Percentiles rank a stretch among this genome's conserved stretches.
Conservation (phyloP, 345 rosid genomes). For the Syzygium aqueum region DNA sequence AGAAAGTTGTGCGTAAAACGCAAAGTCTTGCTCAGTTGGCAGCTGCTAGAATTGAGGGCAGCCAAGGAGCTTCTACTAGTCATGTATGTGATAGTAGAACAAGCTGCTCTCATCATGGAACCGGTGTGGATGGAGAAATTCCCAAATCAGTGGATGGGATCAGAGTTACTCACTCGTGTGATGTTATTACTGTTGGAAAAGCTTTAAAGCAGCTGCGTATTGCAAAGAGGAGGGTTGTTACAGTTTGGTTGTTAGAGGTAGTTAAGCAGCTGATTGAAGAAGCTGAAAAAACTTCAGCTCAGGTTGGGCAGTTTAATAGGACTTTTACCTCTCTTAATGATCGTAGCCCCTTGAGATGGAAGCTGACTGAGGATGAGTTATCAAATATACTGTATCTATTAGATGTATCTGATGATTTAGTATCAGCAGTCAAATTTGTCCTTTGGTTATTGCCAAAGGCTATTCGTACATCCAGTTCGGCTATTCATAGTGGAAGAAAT, state of each 20-base stretch:
- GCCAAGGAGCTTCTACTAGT: slow-evolving; percentile 96
- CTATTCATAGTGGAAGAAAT: slow-evolving; percentile 72
- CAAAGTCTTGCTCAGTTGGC: slow-evolving; percentile 90
- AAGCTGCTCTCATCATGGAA: slow-evolving; percentile 72
- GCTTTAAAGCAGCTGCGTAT: slow-evolving; percentile 63
- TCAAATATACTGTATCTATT: slow-evolving; percentile 62
- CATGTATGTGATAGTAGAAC: slow-evolving; percentile 79
- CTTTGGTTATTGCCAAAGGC: slow-evolving; percentile 92
- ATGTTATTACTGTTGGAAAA: slow-evolving; percentile 63
- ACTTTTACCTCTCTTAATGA: slow-evolving; percentile 53
- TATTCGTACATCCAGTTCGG: slow-evolving; percentile 40
- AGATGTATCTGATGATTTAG: slow-evolving; percentile 71
- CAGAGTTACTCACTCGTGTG: slow-evolving; percentile 32
- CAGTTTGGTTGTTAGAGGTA: slow-evolving; percentile 65
- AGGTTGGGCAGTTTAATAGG: slow-evolving; percentile 52
- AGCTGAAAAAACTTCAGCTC: slow-evolving; percentile 47
- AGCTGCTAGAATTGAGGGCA: slow-evolving; percentile 91
- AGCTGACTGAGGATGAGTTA: slow-evolving; percentile 85
- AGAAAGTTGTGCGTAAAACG: slow-evolving; percentile 74
- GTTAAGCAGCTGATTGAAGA: slow-evolving; percentile 82
- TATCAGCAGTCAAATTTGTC: slow-evolving; percentile 66
- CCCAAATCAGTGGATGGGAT: slow-evolving; percentile 46
- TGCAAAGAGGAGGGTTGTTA: slow-evolving; percentile 65
- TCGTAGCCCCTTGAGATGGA: slow-evolving; percentile 55
- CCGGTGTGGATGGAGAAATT: slow-evolving; percentile 53